Percentiles rank a stretch among this genome's conserved stretches.
These are phyloP conservation scores for Fraxinus dipetala DNA, from an alignment of 305 asterid genomes.

Conservation along the genomic window DNA sequence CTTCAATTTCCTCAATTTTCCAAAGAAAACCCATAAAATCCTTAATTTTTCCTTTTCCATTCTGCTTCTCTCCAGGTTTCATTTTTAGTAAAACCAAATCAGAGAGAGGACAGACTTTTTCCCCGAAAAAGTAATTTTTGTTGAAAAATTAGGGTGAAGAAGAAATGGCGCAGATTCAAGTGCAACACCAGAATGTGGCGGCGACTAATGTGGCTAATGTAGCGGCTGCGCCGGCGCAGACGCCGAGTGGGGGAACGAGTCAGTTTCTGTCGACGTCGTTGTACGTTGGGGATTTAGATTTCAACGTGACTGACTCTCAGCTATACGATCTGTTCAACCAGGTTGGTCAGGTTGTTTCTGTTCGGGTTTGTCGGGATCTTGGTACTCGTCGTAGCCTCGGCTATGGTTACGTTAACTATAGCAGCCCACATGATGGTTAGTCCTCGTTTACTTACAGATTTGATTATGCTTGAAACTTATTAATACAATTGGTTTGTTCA, in stretches of 20 bases:
- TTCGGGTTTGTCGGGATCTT: conserved; percentile 76
- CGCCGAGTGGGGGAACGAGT: conserved; percentile 22
- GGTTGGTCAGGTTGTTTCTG: conserved; percentile 78
- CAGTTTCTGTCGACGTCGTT: conserved; percentile 54
- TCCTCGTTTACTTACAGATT: background rate
- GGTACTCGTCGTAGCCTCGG: conserved; percentile 73
- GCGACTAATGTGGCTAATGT: conserved; percentile 39
- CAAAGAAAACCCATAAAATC: background rate
- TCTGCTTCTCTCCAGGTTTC: background rate
- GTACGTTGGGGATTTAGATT: conserved; percentile 73
- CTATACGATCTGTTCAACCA: conserved; percentile 77
- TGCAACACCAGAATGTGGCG: conserved; percentile 45
- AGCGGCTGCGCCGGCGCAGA: conserved; percentile 31
- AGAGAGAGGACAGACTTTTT: background rate
- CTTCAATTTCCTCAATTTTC: background rate
- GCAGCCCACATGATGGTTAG: conserved; percentile 70
- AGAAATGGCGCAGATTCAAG: conserved; percentile 75
- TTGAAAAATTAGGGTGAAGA: background rate
- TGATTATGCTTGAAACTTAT: background rate
- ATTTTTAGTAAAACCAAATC: background rate
- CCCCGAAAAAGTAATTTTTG: background rate
- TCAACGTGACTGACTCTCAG: conserved; percentile 71
- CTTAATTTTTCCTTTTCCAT: background rate
- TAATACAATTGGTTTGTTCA: background rate
- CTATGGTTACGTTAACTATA: conserved; percentile 77